Percentiles rank a stretch among this genome's conserved stretches.
phyloP scores from a whole-genome alignment of 192 early-diverging fungal genomes.

The Dissophora globulifera region DNA sequence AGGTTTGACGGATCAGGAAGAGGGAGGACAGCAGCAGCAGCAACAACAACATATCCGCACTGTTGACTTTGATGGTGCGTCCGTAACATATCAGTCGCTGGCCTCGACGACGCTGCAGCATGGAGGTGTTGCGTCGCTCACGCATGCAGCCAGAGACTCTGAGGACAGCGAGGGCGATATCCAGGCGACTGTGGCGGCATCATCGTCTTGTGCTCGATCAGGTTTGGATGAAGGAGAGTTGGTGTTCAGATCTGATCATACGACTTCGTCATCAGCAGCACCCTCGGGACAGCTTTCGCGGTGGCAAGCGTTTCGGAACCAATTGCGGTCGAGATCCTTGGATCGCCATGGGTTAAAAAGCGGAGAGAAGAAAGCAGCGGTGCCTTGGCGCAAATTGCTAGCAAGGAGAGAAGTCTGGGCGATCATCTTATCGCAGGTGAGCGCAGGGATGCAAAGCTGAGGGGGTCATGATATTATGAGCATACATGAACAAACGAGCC shows the following conservation, averaged over 20 bases:
- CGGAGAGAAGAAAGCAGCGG: background rate
- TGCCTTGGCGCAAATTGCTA: slow-evolving; percentile 31
- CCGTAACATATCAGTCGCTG: slow-evolving; percentile 5
- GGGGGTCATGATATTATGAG: too few species aligned
- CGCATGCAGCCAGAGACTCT: too few species aligned
- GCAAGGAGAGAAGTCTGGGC: slow-evolving; percentile 40
- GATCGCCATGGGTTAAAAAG: background rate
- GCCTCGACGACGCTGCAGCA: too few species aligned
- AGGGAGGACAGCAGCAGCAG: background rate
- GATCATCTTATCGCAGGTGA: slow-evolving; percentile 43
- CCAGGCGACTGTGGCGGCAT: too few species aligned
- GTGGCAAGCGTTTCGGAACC: slow-evolving; percentile 30
- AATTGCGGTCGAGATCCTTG: background rate
- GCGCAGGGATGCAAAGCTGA: background rate
- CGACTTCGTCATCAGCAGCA: background rate
- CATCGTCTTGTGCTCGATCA: background rate
- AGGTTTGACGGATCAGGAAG: background rate
- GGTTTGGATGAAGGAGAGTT: slow-evolving; percentile 6
- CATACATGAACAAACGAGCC: too few species aligned
- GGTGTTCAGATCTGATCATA: background rate
- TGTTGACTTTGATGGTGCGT: background rate
- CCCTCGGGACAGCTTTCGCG: background rate
- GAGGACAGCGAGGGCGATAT: slow-evolving; percentile 5
- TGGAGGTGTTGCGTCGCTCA: too few species aligned
- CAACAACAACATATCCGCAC: slow-evolving; percentile 6